A percentile compares a stretch with the other conserved stretches of the same genome.
Evolutionary conservation across 257 asterid species (phyloP).

Genomic region (Capsicum pubescens): DNA sequence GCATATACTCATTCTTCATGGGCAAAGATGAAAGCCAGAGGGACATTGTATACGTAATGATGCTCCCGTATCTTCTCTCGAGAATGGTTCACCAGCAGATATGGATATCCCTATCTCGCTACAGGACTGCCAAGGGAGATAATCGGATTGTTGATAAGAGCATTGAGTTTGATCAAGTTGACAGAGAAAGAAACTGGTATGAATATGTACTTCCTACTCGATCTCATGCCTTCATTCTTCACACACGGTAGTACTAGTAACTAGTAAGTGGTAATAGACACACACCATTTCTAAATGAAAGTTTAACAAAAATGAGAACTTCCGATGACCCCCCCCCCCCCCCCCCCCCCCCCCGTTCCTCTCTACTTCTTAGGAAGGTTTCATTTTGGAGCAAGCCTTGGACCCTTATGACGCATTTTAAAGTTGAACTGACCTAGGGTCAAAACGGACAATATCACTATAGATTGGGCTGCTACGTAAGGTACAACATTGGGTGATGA

Average conservation of each 20-base stretch:
- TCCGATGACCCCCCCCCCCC: no score
- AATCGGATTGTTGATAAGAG: slow-evolving; percentile 58
- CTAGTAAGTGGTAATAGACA: no score
- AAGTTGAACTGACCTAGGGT: no score
- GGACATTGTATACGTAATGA: slow-evolving; percentile 45
- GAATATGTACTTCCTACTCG: neutral
- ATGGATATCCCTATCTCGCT: slow-evolving; percentile 71
- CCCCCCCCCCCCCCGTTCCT: no score
- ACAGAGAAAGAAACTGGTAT: slow-evolving; percentile 73
- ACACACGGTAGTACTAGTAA: neutral
- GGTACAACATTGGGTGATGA: no score
- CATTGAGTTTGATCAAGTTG: slow-evolving; percentile 81
- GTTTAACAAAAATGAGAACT: no score
- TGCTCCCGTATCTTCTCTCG: slow-evolving; percentile 52
- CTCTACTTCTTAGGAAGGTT: no score
- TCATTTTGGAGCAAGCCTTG: no score
- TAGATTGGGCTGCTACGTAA: no score
- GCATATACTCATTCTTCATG: slow-evolving; percentile 42
- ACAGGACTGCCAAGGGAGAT: slow-evolving; percentile 65
- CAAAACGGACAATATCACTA: no score
- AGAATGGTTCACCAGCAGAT: slow-evolving; percentile 65
- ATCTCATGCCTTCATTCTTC: neutral
- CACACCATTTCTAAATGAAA: no score
- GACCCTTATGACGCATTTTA: no score
- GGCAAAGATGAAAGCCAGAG: slow-evolving; percentile 36